Base-by-base conservation (phyloP, 2,329 filamentous ascomycete species). In the Pyricularia pennisetigena region DNA sequence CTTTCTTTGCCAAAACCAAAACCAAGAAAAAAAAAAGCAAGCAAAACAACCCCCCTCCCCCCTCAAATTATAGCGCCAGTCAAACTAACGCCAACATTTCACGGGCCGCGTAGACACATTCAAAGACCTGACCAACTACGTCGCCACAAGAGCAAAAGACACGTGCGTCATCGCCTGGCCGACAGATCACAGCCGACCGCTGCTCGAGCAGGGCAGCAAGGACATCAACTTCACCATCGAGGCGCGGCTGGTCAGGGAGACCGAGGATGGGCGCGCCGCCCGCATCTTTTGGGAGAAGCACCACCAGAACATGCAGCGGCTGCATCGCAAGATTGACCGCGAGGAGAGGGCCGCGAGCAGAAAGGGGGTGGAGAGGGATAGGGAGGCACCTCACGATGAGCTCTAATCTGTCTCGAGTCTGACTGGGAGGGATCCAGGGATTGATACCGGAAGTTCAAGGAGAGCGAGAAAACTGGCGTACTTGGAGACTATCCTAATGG, bases 221-320 rank as follows among this genome's bases (percentile, higher is more conserved):
- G 70, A 71, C 7, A 71, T 75, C 23, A 67, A 71, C 68, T 73
- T 75, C 65, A 73, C 72, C 61, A 69, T 75, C 71, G 73, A 73
- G 68, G 72, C 74, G 2, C 73, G 72, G 66, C 67, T 72, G 12
- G 69, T 75, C 20, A 49, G 32, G 6, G 70, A 72, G 68, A 70
- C 70, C 23, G 70, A 69, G 16, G 69, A 77, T 14, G 75, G 72
- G 3, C 73, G 71, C 54, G 67, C 65, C 59, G 68, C 71, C n/a
- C 69, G 75, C 24, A 57, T 72, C 65, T 72, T 75, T 71, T 76
- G 74, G 74, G 74, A 76, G 68, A 71, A 67, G 69, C 66, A 75
- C 69, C 72, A 75, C 66, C 70, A 73, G 9, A 70, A 72, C 2
- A 68, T 74, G 16, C 71, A 70, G 68, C 67, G 74, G 16, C 68